Evolutionary conservation across 768 basidiomycete species (phyloP), one percentile per base, ranked within the genome.

Genomic region (Dentipellis fragilis): DNA sequence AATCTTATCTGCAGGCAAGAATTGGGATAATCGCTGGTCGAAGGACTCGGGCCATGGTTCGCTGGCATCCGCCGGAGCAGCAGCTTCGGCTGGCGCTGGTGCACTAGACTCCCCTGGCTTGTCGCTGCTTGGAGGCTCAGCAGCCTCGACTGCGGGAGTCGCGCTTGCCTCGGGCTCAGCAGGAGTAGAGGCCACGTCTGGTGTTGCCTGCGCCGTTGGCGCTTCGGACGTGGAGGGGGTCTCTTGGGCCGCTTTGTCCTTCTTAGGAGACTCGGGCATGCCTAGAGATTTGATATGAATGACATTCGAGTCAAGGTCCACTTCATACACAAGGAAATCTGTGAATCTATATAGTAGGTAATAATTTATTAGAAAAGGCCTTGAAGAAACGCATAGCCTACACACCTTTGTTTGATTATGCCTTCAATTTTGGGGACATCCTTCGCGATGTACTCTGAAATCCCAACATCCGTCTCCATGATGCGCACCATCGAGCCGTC

Each of bases 351-450:
- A 52, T 35, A 40, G 14, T 48, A 19, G 17, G 2, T 21, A 49
- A 46, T 54, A 39, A 59, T 37, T 60, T 55, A 54, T 54, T 35
- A 19, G 22, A 51, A 36, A 51, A 56, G 17, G n/a, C 51, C 36
- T 51, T 6, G 29, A 49, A 35, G 22, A 34, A 16, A 35, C 56
- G 34, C 29, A 23, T 10, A 42, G 36, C 7, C 17, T 11, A 65
- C 79, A 58, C 56, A 93, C 94, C 95, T 78, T 72, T 98, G 95
- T 71, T 98, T 98, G 69, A 98, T 97, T 64, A 98, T 95, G 4
- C 91, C 95, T 52, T 85, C 79, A 60, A 98, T 83, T 65, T 80
- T 80, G 3, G 84, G 77, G 21, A 87, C 78, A 57, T 80, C 80
- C 10, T 75, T 75, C 17, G 80, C 80, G 59, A 93, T 79, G 67